These are phyloP conservation scores for Bromus sterilis DNA, from an alignment of 176 grass and related monocot genomes.

Conservation along the genomic window DNA sequence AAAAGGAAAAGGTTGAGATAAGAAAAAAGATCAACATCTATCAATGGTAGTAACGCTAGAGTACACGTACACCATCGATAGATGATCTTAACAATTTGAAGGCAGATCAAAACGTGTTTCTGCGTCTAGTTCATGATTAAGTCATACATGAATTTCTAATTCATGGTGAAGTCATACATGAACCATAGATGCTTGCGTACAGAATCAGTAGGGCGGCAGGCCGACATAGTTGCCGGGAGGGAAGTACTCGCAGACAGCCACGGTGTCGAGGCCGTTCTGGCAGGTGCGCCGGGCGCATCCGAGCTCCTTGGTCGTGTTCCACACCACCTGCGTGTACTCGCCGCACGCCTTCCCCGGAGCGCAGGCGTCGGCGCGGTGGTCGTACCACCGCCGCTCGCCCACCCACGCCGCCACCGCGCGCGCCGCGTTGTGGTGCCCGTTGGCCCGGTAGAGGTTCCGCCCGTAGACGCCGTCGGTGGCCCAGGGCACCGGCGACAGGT, in stretches of 20 bases:
- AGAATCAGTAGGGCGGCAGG: slow-evolving; percentile 19
- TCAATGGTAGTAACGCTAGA: too few species aligned
- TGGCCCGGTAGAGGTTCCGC: slow-evolving; percentile 8
- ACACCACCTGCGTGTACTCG: slow-evolving; percentile 10
- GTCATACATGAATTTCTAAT: too few species aligned
- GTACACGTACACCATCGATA: too few species aligned
- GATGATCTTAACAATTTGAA: too few species aligned
- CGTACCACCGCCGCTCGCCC: slow-evolving; percentile 12
- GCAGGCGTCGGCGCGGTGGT: neutral
- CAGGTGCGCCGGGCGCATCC: neutral
- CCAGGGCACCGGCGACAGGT: neutral
- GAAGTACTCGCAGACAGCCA: slow-evolving; percentile 40
- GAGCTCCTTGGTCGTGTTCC: neutral
- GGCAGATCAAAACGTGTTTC: too few species aligned
- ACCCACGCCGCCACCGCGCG: neutral
- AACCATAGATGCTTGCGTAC: neutral
- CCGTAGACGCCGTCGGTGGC: neutral
- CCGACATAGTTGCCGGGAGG: slow-evolving; percentile 30
- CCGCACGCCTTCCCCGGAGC: neutral
- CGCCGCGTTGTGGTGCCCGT: neutral
- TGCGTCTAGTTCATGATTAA: too few species aligned
- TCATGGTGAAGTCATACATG: too few species aligned
- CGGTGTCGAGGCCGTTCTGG: neutral
- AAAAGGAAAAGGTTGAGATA: too few species aligned
- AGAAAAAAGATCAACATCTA: too few species aligned